A percentile compares a stretch with the other conserved stretches of the same genome.
Conservation (phyloP, 139 green algal species). For the Axilococcus clingmanii region DNA sequence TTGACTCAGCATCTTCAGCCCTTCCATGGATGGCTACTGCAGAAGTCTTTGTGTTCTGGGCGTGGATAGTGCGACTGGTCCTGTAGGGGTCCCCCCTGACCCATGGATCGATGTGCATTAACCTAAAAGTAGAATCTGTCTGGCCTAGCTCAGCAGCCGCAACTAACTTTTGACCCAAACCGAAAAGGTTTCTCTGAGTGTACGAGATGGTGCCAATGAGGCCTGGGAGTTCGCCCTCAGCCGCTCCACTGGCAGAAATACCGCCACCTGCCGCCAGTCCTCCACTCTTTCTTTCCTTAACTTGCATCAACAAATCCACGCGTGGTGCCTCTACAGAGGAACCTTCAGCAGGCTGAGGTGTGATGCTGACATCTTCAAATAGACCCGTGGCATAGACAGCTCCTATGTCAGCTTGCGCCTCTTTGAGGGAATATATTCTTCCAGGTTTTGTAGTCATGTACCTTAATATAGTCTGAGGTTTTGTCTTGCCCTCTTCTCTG, state of each 20-base stretch:
- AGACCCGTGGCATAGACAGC: constrained; percentile 84
- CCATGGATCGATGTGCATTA: constrained; percentile 91
- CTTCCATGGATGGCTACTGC: constrained; percentile 41
- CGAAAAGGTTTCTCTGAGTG: constrained; percentile 83
- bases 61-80: constrained; percentile 70
- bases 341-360: constrained; percentile 66
- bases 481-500: constrained; percentile 56
- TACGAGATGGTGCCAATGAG: constrained; percentile 80
- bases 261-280: constrained; percentile 77
- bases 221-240: constrained; percentile 60
- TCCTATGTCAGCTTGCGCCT: constrained; percentile 76
- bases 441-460: constrained; percentile 65
- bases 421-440: constrained; percentile 67
- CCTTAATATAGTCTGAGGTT: constrained; percentile 63
- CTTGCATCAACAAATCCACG: constrained; percentile 76
- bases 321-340: constrained; percentile 32
- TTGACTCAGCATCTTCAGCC: constrained; percentile 18
- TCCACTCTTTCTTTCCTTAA: constrained; percentile 72
- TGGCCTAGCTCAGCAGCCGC: constrained; percentile 69
- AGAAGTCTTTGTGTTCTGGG: constrained; percentile 50
- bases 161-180: constrained; percentile 79
- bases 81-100: constrained; percentile 72
- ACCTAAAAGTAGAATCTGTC: constrained; percentile 77
- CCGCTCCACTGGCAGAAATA: constrained; percentile 42
- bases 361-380: constrained; percentile 90